Percentiles rank a stretch among this genome's conserved stretches.
Evolutionary conservation across 805 yeast genomes (phyloP).

Genomic region (Metschnikowia lachancei): DNA sequence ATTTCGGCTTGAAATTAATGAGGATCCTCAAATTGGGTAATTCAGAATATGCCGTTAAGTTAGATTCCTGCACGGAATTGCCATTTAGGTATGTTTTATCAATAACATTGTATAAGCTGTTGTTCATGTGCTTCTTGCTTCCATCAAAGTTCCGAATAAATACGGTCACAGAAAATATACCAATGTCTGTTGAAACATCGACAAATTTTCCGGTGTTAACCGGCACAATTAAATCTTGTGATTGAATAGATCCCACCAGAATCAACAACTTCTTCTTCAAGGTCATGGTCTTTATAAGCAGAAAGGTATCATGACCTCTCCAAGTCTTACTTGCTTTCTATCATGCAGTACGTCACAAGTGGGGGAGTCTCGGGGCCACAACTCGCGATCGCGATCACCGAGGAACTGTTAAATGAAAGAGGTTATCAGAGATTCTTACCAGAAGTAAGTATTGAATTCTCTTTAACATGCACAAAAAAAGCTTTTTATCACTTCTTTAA

Average conservation of each 20-base stretch:
- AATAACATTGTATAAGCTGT: conserved; percentile 32
- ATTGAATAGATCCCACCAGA: conserved; percentile 29
- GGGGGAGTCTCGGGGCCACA: neutral
- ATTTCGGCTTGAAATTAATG: conserved; percentile 42
- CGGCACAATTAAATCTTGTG: conserved; percentile 33
- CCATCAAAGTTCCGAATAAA: conserved; percentile 50
- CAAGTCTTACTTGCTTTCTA: neutral
- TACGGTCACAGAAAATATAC: conserved; percentile 38
- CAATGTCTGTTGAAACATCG: conserved; percentile 37
- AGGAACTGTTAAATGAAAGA: neutral
- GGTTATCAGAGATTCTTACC: too few relatives aligned
- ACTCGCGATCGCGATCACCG: too few relatives aligned
- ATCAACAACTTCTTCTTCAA: conserved; percentile 31
- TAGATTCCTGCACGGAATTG: conserved; percentile 1
- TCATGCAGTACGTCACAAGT: conserved; percentile 11
- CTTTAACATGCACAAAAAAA: too few relatives aligned
- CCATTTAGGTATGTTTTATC: conserved; percentile 29
- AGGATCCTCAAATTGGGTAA: conserved; percentile 33
- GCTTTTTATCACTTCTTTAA: too few relatives aligned
- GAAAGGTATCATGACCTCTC: neutral
- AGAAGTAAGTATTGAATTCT: too few relatives aligned
- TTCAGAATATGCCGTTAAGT: neutral
- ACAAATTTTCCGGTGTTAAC: conserved; percentile 43
- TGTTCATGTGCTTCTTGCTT: conserved; percentile 32
- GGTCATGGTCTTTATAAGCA: neutral